These are phyloP conservation scores for Colletotrichum orbiculare DNA, from an alignment of 2,329 filamentous ascomycete species.

Conservation along the genomic window DNA sequence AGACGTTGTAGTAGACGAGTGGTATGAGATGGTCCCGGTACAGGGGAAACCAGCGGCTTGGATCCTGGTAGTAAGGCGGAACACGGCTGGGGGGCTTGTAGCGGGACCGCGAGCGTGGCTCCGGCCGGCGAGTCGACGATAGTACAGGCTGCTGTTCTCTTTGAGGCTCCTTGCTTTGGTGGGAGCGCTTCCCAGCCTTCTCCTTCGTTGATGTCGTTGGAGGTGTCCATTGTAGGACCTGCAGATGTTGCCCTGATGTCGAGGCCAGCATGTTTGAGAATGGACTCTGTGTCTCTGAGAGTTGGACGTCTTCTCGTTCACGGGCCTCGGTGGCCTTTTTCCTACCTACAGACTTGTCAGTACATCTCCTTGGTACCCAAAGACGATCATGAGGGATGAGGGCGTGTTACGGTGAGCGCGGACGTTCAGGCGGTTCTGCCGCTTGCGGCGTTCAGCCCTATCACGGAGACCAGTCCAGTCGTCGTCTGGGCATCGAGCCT, in stretches of 20 bases:
- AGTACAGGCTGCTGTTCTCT: not conserved
- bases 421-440: slow-evolving; percentile 50
- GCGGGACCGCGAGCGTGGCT: not conserved
- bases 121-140: not conserved
- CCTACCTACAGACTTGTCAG: slow-evolving; percentile 14
- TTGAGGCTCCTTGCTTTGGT: not conserved
- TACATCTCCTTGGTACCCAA: not conserved
- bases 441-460: slow-evolving; percentile 44
- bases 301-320: not conserved
- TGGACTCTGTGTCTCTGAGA: not conserved
- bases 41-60: slow-evolving; percentile 38
- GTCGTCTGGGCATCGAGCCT: slow-evolving; percentile 40
- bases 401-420: slow-evolving; percentile 45
- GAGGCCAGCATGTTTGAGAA: not conserved
- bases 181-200: not conserved
- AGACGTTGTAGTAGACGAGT: slow-evolving; percentile 51
- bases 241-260: not conserved
- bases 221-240: slow-evolving; percentile 12
- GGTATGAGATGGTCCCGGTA: slow-evolving; percentile 46
- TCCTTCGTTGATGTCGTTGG: not conserved
- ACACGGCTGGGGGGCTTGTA: not conserved
- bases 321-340: slow-evolving; percentile 23
- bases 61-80: slow-evolving; percentile 7
- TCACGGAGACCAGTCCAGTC: slow-evolving; percentile 49
- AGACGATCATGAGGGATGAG: rapidly evolving